Evolutionary conservation across 2,329 filamentous ascomycete species (phyloP).

Genomic region (Leptographium wingfieldii): DNA sequence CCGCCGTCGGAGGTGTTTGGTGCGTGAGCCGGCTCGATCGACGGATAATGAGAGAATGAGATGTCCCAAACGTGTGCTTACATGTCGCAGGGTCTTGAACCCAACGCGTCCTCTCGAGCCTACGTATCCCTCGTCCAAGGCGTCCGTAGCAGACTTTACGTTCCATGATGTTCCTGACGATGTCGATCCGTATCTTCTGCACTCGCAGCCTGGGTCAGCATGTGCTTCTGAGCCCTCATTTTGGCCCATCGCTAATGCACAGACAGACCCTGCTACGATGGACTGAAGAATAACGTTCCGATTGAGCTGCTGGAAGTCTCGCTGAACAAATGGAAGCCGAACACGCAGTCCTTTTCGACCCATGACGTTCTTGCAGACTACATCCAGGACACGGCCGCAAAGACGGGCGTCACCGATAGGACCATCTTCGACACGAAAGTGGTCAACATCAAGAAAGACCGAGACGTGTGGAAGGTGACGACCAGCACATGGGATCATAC

Average conservation of each 20-base stretch:
- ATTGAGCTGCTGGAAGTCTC: slow-evolving; percentile 36
- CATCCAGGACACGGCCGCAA: slow-evolving; percentile 42
- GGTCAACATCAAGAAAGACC: slow-evolving; percentile 31
- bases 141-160: slow-evolving; percentile 17
- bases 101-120: slow-evolving; percentile 18
- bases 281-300: slow-evolving; percentile 63
- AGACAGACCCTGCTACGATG: slow-evolving; percentile 38
- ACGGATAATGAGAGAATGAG: neutral
- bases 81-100: slow-evolving; percentile 16
- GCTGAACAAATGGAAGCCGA: slow-evolving; percentile 40
- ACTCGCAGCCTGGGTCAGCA: slow-evolving; percentile 2
- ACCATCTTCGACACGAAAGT: slow-evolving; percentile 50
- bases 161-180: slow-evolving; percentile 24
- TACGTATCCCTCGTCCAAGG: slow-evolving; percentile 20
- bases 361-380: slow-evolving; percentile 46
- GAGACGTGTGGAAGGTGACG: neutral
- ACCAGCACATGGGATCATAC: slow-evolving; percentile 2
- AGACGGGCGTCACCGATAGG: slow-evolving; percentile 34
- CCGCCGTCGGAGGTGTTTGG: slow-evolving; percentile 25
- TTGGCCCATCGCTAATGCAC: neutral
- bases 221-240: neutral
- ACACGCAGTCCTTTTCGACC: slow-evolving; percentile 45
- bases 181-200: slow-evolving; percentile 24
- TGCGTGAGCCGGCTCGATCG: neutral
- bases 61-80: neutral